Evolutionary conservation across 2,329 filamentous ascomycete species (phyloP), one percentile per base, ranked within the genome.

Genomic region (Alternaria ventricosa): DNA sequence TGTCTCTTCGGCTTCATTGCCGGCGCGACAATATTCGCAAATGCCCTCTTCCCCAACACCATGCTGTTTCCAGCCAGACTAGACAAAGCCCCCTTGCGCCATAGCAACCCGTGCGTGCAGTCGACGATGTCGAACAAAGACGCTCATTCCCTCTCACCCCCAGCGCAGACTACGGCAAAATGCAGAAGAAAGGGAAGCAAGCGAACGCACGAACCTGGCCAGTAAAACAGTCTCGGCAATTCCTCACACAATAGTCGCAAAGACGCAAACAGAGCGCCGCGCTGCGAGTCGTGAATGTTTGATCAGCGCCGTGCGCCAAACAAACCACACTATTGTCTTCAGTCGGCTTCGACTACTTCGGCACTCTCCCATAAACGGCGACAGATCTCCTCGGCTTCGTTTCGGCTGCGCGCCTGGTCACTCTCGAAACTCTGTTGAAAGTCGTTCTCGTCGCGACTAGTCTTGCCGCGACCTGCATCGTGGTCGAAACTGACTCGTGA

Each of bases 321-420:
- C 49, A 41, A 53, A 18, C 54, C 5, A 49, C 22, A 45, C 30
- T 44, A 36, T 20, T 57, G 25, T 50, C 25, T 49, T 80, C 76
- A 80, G 55, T 80, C 78, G 11, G 72, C 75, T 51, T 79, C 77
- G 22, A 75, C 75, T 47, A 75, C 68, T 66, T 81, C 78, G 15
- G 72, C 71, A 59, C 78, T 78, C 60, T 81, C 79, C 80, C 80
- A 82, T 65, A 82, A 64, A 36, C 80, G 66, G 15, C 80, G 74
- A 68, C 79, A 81, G 33, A 82, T 74, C 56, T 82, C 79, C 63
- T 79, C 77, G 3, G 75, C 77, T 59, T 80, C 78, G 59, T 75
- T 75, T 49, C 77, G 64, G 53, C 70, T 67, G 43, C 71, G 64
- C 22, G 58, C 65, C 43, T 67, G 56, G 49, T 76, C 74, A 59